Conservation (phyloP, 331 rosid species). For the Acacia pycnantha region DNA sequence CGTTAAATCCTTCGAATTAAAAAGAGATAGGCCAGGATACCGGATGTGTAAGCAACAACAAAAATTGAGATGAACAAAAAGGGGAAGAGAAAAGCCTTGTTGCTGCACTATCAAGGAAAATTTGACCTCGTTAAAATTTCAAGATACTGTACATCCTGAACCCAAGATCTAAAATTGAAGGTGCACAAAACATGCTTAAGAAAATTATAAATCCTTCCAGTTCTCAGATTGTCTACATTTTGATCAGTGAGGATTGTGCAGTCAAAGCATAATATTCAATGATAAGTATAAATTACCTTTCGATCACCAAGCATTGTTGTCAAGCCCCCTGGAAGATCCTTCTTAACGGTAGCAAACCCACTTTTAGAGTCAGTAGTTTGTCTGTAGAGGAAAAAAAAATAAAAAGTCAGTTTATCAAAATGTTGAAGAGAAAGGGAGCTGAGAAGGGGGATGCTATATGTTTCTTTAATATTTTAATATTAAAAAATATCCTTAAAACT, state of each 20-base stretch:
- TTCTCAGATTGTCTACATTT: not conserved
- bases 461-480: not conserved
- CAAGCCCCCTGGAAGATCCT: constrained; percentile 91
- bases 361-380: constrained; percentile 94
- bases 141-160: not conserved
- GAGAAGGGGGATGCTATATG: not conserved
- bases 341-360: constrained; percentile 96
- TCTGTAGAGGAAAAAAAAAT: constrained; percentile 42
- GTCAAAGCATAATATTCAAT: not conserved
- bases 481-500: not conserved
- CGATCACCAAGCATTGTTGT: constrained; percentile 97
- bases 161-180: not conserved
- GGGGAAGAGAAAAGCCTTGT: not conserved
- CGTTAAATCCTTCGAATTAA: too few species aligned
- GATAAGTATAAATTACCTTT: constrained; percentile 53
- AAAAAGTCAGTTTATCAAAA: not conserved
- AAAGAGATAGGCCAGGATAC: too few species aligned
- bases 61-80: not conserved
- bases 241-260: not conserved
- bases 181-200: not conserved
- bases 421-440: not conserved
- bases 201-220: not conserved
- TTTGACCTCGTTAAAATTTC: not conserved
- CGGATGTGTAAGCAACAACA: not conserved
- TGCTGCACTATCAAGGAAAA: not conserved